Percentiles rank a stretch among this genome's conserved stretches.
These are phyloP conservation scores for Mycena chlorophos DNA, from an alignment of 768 basidiomycete genomes.

Conservation along the genomic window DNA sequence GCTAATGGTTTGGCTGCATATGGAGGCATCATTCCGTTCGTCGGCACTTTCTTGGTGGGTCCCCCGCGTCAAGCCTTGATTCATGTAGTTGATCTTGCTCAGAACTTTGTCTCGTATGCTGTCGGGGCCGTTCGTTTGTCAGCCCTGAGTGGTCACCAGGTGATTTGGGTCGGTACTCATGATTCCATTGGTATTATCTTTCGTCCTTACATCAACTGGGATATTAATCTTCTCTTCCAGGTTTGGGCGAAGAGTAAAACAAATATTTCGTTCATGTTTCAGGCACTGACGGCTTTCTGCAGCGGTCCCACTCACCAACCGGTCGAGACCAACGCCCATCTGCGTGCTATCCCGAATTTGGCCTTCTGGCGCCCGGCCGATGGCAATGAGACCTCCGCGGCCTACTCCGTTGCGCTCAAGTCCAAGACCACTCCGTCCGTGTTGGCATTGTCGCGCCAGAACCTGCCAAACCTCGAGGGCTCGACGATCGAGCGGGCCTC, in stretches of 20 bases:
- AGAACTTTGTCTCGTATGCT: constrained; percentile 94
- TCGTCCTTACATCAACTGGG: too few species aligned
- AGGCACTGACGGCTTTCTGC: not conserved
- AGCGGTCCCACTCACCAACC: constrained; percentile 93
- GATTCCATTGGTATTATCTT: constrained; percentile 94
- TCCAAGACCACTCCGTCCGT: constrained; percentile 80
- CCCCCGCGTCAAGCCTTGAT: not conserved
- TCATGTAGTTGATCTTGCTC: constrained; percentile 12
- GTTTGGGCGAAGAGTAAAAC: too few species aligned
- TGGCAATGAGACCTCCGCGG: constrained; percentile 95
- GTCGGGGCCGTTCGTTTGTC: constrained; percentile 91
- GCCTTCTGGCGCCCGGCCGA: constrained; percentile 94
- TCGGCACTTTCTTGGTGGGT: constrained; percentile 86
- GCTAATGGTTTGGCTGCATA: constrained; percentile 90
- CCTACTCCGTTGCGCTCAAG: constrained; percentile 78
- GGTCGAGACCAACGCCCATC: constrained; percentile 81
- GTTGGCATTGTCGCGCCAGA: constrained; percentile 82
- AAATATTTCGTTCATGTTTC: not conserved
- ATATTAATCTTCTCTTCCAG: too few species aligned
- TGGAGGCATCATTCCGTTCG: constrained; percentile 87
- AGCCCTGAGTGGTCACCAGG: constrained; percentile 84
- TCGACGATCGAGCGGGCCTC: constrained; percentile 82
- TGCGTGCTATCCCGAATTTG: constrained; percentile 89
- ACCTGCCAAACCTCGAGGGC: constrained; percentile 88
- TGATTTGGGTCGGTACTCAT: constrained; percentile 96